These are phyloP conservation scores for Saccharomyces hybrid DNA, from an alignment of 1,139 yeast genomes.

Conservation along the genomic window DNA sequence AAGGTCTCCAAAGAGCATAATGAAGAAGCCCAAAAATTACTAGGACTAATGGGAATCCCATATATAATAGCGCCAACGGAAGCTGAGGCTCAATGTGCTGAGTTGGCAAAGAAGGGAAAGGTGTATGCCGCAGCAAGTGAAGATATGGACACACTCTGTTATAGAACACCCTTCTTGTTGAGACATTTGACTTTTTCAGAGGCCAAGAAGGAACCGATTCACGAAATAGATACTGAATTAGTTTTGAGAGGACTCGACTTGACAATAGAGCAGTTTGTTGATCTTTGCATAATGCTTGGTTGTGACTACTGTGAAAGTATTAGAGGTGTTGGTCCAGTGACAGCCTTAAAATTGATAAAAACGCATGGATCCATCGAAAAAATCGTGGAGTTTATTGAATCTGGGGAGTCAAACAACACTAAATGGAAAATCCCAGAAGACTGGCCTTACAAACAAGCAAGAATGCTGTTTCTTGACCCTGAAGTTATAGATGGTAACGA, in stretches of 20 bases:
- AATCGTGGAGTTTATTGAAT: slow-evolving; percentile 56
- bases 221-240: slow-evolving; percentile 63
- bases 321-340: slow-evolving; percentile 91
- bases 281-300: slow-evolving; percentile 85
- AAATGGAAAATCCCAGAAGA: slow-evolving; percentile 85
- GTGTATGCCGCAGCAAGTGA: slow-evolving; percentile 98
- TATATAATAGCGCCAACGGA: slow-evolving; percentile 92
- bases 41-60: slow-evolving; percentile 91
- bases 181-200: slow-evolving; percentile 92
- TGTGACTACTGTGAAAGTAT: slow-evolving; percentile 97
- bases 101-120: slow-evolving; percentile 74
- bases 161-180: slow-evolving; percentile 72
- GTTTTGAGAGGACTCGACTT: slow-evolving; percentile 73
- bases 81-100: slow-evolving; percentile 99
- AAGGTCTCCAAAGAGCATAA: slow-evolving; percentile 84
- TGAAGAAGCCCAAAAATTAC: slow-evolving; percentile 79
- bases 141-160: slow-evolving; percentile 97
- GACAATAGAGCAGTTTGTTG: slow-evolving; percentile 70
- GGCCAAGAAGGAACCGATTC: slow-evolving; percentile 86
- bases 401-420: slow-evolving; percentile 46
- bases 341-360: slow-evolving; percentile 80
- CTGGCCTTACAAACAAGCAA: slow-evolving; percentile 90
- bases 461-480: slow-evolving; percentile 73
- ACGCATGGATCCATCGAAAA: slow-evolving; percentile 79
- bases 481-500: slow-evolving; percentile 61